Evolutionary conservation across 2,329 filamentous ascomycete genomes (phyloP), one percentile per base, ranked within the genome.

Genomic region (Aspergillus cejpii): DNA sequence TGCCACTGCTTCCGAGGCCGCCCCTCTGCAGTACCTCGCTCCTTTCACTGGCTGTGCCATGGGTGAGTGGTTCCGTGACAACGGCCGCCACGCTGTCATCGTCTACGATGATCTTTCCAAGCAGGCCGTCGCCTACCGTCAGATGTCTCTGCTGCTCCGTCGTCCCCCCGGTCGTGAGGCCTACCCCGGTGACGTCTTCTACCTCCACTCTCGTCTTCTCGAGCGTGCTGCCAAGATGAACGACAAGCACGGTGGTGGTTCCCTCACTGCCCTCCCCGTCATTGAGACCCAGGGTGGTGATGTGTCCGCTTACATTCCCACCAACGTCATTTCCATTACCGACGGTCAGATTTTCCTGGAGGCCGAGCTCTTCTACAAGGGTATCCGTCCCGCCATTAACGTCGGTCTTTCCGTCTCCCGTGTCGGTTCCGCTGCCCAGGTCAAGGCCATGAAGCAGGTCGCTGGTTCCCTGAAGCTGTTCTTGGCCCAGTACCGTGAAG

Each of bases 371-470:
- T 98, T 97, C 86, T 97, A 96, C 88, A 98, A 98, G 87, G 92
- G 92, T 94, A 78, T 98, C 75, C 91, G 92, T 70, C 92, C 92
- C 65, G 92, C 92, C 78, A 98, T 98, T 75, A 98, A 98, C 83
- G 92, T 98, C 86, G 92, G 92, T 92, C 87, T 98, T 64, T 98
- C 92, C 66, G 92, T 98, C 64, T 98, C 92, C 62, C 92, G 92
- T 87, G 92, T 98, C 84, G 92, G 92, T 73, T 98, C 92, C 68
- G 88, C 92, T 72, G 92, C 92, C 71, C 92, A 98, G 83, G 83
- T 97, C 74, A 98, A 97, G 87, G 90, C 92, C 77, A 98, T 98
- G 92, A 98, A 98, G 84, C 92, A 98, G 81, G 92, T 98, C 65
- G 92, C 92, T 68, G 92, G 92, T 83, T 97, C 91, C 62, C 81